Evolutionary conservation across 768 basidiomycete species (phyloP).

Genomic region (Collybiopsis luxurians): DNA sequence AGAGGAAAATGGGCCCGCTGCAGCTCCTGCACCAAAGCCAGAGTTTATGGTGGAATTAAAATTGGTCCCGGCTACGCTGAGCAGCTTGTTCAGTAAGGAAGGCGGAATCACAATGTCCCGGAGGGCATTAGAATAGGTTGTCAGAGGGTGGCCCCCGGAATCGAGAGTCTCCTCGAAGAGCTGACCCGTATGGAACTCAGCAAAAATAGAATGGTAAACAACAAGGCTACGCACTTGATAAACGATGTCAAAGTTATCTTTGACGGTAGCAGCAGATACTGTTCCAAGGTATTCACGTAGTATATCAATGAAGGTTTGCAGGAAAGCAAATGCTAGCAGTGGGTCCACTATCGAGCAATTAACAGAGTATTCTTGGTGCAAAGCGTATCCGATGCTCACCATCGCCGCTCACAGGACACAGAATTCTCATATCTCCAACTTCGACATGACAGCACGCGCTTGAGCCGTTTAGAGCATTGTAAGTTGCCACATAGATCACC

Average conservation of each 20-base stretch:
- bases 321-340: conserved; percentile 83
- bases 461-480: conserved; percentile 42
- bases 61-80: conserved; percentile 52
- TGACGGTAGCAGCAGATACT: conserved; percentile 74
- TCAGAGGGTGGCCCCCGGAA: conserved; percentile 87
- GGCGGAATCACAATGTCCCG: conserved; percentile 94
- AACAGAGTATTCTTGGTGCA: neutral
- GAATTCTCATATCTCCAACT: conserved; percentile 69
- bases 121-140: conserved; percentile 85
- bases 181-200: conserved; percentile 35
- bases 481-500: conserved; percentile 62
- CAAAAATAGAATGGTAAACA: neutral
- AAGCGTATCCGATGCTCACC: conserved; percentile 49
- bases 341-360: conserved; percentile 59
- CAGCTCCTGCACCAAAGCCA: conserved; percentile 31
- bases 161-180: conserved; percentile 95
- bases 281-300: conserved; percentile 85
- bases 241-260: conserved; percentile 92
- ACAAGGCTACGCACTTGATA: conserved; percentile 63
- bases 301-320: conserved; percentile 82
- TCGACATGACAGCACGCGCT: conserved; percentile 84
- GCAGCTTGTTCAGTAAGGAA: conserved; percentile 74
- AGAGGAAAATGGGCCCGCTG: conserved; percentile 67
- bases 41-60: conserved; percentile 45
- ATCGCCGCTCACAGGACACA: conserved; percentile 83